A percentile compares a stretch with the other conserved stretches of the same genome.
Conservation (phyloP, 192 early-diverging fungal genomes). For the Funneliformis geosporum region DNA sequence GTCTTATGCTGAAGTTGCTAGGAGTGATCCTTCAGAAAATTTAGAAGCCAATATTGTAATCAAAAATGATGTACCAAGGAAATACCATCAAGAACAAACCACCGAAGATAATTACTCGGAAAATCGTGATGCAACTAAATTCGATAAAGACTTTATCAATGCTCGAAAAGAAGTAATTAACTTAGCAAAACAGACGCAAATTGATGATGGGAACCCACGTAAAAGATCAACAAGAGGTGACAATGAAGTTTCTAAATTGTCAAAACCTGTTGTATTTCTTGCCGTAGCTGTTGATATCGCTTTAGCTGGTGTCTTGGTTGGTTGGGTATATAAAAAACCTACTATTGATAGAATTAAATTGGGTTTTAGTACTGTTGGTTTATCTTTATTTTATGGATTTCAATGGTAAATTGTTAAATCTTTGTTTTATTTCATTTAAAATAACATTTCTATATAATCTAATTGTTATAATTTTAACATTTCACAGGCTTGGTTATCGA, state of each 20-base stretch:
- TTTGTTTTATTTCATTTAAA: too few relatives aligned
- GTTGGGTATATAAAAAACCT: slow-evolving; percentile 9
- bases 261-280: neutral
- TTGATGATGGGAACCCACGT: neutral
- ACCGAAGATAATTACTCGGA: neutral
- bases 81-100: neutral
- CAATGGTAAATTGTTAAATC: neutral
- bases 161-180: too few relatives aligned
- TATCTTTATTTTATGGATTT: slow-evolving; percentile 7
- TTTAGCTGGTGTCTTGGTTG: neutral
- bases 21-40: neutral
- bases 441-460: too few relatives aligned
- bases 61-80: neutral
- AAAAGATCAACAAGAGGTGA: neutral
- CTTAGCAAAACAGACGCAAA: too few relatives aligned
- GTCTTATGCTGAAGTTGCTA: neutral
- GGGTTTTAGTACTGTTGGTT: neutral
- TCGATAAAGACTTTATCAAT: too few relatives aligned
- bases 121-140: neutral
- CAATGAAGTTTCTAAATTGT: neutral
- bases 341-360: neutral
- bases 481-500: too few relatives aligned
- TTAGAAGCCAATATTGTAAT: neutral
- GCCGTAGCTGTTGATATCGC: neutral
- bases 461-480: too few relatives aligned